Base-by-base conservation (phyloP, 2,329 filamentous ascomycete genomes). In the Byssoonygena ceratinophila region DNA sequence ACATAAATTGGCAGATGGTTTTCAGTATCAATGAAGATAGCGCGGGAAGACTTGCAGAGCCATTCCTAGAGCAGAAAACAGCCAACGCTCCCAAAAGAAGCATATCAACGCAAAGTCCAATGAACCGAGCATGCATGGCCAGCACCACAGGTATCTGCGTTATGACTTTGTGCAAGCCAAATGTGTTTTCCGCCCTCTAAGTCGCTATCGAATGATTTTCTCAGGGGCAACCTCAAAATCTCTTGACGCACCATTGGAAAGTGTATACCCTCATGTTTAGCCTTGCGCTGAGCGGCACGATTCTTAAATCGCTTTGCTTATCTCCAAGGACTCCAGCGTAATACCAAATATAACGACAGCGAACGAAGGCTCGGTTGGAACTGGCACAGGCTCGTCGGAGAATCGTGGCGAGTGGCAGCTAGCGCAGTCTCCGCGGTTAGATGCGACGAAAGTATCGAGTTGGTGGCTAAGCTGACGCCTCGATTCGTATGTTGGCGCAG, bases 221-320 rank as follows among this genome's bases (percentile, higher is more conserved):
- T 14, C n/a, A 32, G 6, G 5, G 12, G 14, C 40, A 5, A 29
- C n/a, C 25, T 32, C 16, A 16, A 16, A 37, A 34, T 20, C 22
- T 5, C 1, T 44, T 22, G 18, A 55, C 55, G 14, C 39, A 57
- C 55, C 55, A 57, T 48, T 53, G 40, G 31, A 57, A 57, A 1
- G 55, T 57, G 34, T 57, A 50, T 7, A 27, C 23, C n/a, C 46
- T 50, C 53, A 55, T 55, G 18, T 27, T 48, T 14, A 47, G 41
- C 31, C 25, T 27, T 32, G 20, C 18, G 1, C 50, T 32, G 6
- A 27, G 25, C 16, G 12, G 32, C 3, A 25, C 8, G 1, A 18
- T 36, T 16, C 45, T 20, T 3, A 7, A 18, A 14, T 14, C 32
- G 22, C 20, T 11, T 37, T 27, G 25, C 6, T 20, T 31, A 12